A percentile compares a stretch with the other conserved stretches of the same genome.
Evolutionary conservation across 768 basidiomycete species (phyloP).

Genomic region (Tulasnella sp.): DNA sequence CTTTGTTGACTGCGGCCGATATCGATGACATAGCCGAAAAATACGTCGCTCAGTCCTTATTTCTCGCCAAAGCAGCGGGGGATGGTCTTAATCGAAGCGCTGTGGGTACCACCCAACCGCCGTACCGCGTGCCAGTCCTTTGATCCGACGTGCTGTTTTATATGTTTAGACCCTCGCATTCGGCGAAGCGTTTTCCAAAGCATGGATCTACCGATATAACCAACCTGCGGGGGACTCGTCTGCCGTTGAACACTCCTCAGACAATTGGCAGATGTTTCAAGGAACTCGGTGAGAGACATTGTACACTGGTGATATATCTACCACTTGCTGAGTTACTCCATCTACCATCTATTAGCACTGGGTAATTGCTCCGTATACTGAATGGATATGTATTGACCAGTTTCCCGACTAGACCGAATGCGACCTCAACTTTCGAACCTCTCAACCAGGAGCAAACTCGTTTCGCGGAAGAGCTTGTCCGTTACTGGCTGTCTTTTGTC

Average conservation of each 20-base stretch:
- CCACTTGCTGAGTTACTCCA: background rate
- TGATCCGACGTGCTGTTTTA: background rate
- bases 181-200: background rate
- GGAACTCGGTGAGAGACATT: background rate
- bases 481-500: conserved; percentile 33
- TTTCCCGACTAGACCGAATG: conserved; percentile 28
- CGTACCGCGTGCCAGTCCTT: background rate
- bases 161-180: background rate
- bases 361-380: background rate
- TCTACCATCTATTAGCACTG: background rate
- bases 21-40: background rate
- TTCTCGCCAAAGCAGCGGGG: background rate
- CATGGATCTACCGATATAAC: conserved; percentile 27
- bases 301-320: background rate
- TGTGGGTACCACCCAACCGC: background rate
- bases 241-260: conserved; percentile 18
- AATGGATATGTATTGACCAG: background rate
- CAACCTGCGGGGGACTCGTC: background rate
- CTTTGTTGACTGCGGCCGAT: background rate
- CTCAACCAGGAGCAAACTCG: background rate
- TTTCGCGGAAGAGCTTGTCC: conserved; percentile 28
- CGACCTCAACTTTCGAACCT: conserved; percentile 23
- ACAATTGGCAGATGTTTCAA: conserved; percentile 21
- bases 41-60: background rate
- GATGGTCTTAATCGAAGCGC: conserved; percentile 21